phyloP scores from a whole-genome alignment of 495 filamentous ascomycete genomes.

The Neurospora cerealis region DNA sequence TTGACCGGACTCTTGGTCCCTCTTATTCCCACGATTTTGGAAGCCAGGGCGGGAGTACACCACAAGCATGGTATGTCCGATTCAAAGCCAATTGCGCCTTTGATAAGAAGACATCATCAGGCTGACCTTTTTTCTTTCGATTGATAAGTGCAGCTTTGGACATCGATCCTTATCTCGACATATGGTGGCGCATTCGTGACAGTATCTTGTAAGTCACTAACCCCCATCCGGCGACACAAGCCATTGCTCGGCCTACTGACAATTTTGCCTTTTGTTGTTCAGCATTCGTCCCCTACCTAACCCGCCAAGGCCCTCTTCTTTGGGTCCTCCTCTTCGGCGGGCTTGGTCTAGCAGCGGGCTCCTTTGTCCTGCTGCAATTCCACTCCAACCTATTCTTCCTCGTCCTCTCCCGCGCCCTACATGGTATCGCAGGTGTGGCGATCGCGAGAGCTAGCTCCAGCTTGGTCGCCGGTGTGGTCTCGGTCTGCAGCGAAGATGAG shows the following conservation, averaged over 20 bases:
- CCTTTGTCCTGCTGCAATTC: conserved; percentile 16
- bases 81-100: neutral
- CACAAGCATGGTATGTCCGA: conserved; percentile 10
- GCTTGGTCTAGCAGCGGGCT: conserved; percentile 9
- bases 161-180: conserved; percentile 16
- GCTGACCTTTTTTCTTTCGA: neutral
- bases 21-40: conserved; percentile 17
- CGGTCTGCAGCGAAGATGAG: neutral
- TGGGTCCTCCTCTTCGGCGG: conserved; percentile 11
- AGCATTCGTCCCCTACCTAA: conserved; percentile 18
- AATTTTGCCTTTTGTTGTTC: neutral
- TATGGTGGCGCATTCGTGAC: conserved; percentile 20
- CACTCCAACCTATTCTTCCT: conserved; percentile 6
- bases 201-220: conserved; percentile 15
- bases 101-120: neutral
- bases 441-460: conserved; percentile 12
- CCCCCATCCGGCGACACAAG: neutral
- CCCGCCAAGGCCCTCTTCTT: conserved; percentile 1
- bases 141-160: conserved; percentile 18
- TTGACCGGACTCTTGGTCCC: conserved; percentile 4
- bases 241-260: too few relatives aligned
- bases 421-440: conserved; percentile 15
- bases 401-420: conserved; percentile 16
- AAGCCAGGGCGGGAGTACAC: conserved; percentile 5
- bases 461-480: conserved; percentile 3